phyloP scores from a whole-genome alignment of 805 yeast genomes.

The Candida sithepensis region DNA sequence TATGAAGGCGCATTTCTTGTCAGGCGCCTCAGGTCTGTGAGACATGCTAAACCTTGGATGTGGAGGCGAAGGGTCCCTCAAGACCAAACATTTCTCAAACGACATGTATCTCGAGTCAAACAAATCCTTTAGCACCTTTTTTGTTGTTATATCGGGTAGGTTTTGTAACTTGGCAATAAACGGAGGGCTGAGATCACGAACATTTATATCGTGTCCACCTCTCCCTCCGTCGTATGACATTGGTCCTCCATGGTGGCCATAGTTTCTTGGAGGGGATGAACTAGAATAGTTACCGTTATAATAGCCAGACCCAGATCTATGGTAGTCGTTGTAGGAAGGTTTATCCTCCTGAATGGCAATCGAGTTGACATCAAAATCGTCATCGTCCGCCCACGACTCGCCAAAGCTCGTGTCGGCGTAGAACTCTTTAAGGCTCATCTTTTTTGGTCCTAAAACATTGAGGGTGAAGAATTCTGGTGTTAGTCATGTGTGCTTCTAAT shows the following conservation, averaged over 20 bases:
- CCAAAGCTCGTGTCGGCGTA: constrained; percentile 43
- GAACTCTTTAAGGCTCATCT: constrained; percentile 45
- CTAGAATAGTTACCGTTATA: constrained; percentile 2
- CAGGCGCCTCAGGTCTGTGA: constrained; percentile 26
- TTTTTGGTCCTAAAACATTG: constrained; percentile 29
- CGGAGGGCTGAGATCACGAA: constrained; percentile 43
- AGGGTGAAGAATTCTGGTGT: neutral
- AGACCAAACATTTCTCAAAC: constrained; percentile 55
- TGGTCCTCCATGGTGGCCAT: neutral
- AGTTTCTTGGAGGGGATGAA: constrained; percentile 1
- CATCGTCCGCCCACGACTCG: constrained; percentile 66
- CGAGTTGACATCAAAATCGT: constrained; percentile 54
- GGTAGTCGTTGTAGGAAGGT: constrained; percentile 9
- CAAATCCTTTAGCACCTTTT: constrained; percentile 51
- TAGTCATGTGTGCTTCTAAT: neutral
- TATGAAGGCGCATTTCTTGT: constrained; percentile 60
- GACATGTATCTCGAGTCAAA: constrained; percentile 60
- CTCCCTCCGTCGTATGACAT: constrained; percentile 4
- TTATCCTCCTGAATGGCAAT: constrained; percentile 43
- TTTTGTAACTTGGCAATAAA: constrained; percentile 61
- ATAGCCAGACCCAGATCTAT: constrained; percentile 9
- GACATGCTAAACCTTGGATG: constrained; percentile 42
- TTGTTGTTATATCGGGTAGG: constrained; percentile 52
- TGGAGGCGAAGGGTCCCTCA: constrained; percentile 33
- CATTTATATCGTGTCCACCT: constrained; percentile 8